A percentile compares a stretch with the other conserved stretches of the same genome.
Conservation (phyloP, 306 rosid species). For the Dryas alaskensis region DNA sequence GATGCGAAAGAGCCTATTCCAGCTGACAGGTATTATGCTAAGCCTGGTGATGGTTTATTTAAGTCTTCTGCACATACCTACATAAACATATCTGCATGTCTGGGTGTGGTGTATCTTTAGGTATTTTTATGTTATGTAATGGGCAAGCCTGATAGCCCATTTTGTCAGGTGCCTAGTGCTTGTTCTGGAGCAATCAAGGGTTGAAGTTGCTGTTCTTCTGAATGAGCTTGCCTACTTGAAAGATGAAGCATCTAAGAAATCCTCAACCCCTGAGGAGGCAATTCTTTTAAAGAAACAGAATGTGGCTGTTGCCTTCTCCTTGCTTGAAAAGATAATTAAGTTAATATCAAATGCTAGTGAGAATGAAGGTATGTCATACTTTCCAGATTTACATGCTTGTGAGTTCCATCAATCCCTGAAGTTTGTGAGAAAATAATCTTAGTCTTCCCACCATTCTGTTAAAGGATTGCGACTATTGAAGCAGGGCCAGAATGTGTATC, state of each 20-base stretch:
- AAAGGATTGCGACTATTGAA: neutral
- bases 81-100: neutral
- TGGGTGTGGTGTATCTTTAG: neutral
- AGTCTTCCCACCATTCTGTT: neutral
- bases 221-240: slow-evolving; percentile 86
- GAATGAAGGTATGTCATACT: slow-evolving; percentile 56
- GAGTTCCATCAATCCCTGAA: neutral
- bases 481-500: neutral
- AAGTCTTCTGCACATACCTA: neutral
- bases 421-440: neutral
- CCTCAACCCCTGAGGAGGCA: slow-evolving; percentile 52
- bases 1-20: slow-evolving; percentile 52
- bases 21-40: slow-evolving; percentile 61
- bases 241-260: slow-evolving; percentile 69
- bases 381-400: neutral
- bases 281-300: slow-evolving; percentile 54
- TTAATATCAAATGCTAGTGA: slow-evolving; percentile 55
- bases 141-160: slow-evolving; percentile 15
- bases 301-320: slow-evolving; percentile 75
- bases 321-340: slow-evolving; percentile 83
- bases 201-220: slow-evolving; percentile 88
- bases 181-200: slow-evolving; percentile 89
- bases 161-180: slow-evolving; percentile 77
- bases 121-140: neutral
- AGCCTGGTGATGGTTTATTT: neutral